Conservation (phyloP, 495 filamentous ascomycete species). For the Pseudotulostoma volvatum region DNA sequence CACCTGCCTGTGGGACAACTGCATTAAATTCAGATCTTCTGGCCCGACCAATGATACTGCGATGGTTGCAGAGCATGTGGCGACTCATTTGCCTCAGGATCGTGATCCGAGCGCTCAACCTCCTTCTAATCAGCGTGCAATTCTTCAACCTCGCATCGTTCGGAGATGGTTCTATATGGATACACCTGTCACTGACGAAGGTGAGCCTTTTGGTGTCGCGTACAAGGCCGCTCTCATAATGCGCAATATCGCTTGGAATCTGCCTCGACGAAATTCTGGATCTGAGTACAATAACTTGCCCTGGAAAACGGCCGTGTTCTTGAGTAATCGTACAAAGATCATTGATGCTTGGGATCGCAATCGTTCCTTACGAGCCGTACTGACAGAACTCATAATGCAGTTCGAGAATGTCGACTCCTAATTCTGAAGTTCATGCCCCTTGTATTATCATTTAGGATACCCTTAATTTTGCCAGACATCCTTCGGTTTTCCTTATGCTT, state of each 20-base stretch:
- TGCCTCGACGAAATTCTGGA: constrained; percentile 27
- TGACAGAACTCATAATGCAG: constrained; percentile 29
- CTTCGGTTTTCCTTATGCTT: too few species aligned
- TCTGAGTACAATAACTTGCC: constrained; percentile 18
- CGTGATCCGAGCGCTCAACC: constrained; percentile 29
- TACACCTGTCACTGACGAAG: constrained; percentile 64
- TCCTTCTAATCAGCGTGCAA: constrained; percentile 22
- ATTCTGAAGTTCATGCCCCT: too few species aligned
- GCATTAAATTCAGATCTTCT: constrained; percentile 22
- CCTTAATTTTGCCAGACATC: too few species aligned
- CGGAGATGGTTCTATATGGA: constrained; percentile 36
- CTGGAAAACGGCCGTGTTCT: constrained; percentile 28
- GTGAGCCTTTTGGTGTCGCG: constrained; percentile 69
- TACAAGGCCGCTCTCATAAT: constrained; percentile 72
- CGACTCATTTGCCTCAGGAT: constrained; percentile 38
- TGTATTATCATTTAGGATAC: too few species aligned
- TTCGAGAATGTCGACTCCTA: neutral
- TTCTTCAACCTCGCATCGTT: constrained; percentile 28
- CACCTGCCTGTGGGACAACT: constrained; percentile 25
- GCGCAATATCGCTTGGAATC: constrained; percentile 70
- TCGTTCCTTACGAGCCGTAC: constrained; percentile 25
- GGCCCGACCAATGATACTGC: constrained; percentile 26
- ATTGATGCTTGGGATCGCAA: constrained; percentile 29
- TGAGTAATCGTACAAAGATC: constrained; percentile 27
- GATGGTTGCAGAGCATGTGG: constrained; percentile 28